Percentiles rank a stretch among this genome's conserved stretches.
Evolutionary conservation across 2,329 filamentous ascomycete genomes (phyloP).

Genomic region (Lasiodiplodia sp.): DNA sequence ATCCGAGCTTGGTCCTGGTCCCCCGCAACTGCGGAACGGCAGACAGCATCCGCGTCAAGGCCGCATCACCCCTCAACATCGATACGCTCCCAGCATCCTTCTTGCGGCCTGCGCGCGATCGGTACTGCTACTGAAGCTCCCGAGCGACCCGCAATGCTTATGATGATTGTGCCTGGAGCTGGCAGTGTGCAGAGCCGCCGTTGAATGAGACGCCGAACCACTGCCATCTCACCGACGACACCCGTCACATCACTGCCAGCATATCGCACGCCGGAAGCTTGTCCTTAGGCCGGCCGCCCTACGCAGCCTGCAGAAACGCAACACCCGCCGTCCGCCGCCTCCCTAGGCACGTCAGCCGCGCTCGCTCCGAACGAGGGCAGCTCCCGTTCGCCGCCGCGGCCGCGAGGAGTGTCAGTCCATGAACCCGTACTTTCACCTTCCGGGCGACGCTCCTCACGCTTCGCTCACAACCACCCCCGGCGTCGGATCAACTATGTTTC

Average conservation of each 20-base stretch:
- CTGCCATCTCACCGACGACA: slow-evolving; percentile 26
- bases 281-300: slow-evolving; percentile 15
- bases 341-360: not conserved
- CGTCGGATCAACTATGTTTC: slow-evolving; percentile 39
- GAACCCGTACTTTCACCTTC: slow-evolving; percentile 21
- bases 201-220: slow-evolving; percentile 28
- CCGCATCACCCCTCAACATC: slow-evolving; percentile 25
- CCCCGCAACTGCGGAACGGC: slow-evolving; percentile 27
- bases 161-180: slow-evolving; percentile 30
- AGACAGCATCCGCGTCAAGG: slow-evolving; percentile 22
- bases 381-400: slow-evolving; percentile 22
- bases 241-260: slow-evolving; percentile 26
- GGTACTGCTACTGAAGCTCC: not conserved
- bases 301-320: not conserved
- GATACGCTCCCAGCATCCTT: slow-evolving; percentile 21
- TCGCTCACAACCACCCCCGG: slow-evolving; percentile 26
- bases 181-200: slow-evolving; percentile 30
- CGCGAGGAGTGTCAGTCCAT: slow-evolving; percentile 26
- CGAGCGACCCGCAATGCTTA: slow-evolving; percentile 28
- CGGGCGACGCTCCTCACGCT: slow-evolving; percentile 21
- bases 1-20: slow-evolving; percentile 26
- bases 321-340: not conserved
- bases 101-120: slow-evolving; percentile 20
- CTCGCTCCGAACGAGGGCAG: slow-evolving; percentile 9
- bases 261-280: slow-evolving; percentile 28